A percentile compares a stretch with the other conserved stretches of the same genome.
These are phyloP conservation scores for Euphorbia corollata DNA, from an alignment of 441 rosid genomes.

Conservation along the genomic window DNA sequence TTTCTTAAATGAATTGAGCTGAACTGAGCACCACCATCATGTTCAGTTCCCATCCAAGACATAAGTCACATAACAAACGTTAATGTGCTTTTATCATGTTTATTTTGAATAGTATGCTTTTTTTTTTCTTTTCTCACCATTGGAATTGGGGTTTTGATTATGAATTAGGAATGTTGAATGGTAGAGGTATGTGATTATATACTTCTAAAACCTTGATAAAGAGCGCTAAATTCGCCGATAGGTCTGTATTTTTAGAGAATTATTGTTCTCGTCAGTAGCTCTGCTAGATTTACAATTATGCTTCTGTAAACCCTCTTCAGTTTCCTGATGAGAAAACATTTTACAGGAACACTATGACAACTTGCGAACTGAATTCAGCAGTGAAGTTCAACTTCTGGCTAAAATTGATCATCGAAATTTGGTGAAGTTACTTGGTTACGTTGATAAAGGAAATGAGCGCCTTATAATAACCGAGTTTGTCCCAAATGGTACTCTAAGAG, in stretches of 20 bases:
- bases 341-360: conserved; percentile 63
- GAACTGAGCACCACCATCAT: neutral
- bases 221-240: too few species aligned
- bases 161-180: too few species aligned
- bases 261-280: conserved; percentile 7
- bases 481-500: conserved; percentile 87
- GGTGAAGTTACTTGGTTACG: conserved; percentile 82
- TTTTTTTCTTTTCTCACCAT: too few species aligned
- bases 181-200: too few species aligned
- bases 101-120: too few species aligned
- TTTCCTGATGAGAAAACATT: conserved; percentile 21
- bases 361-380: conserved; percentile 68
- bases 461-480: conserved; percentile 89
- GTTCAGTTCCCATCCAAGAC: neutral
- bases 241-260: neutral
- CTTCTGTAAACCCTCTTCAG: conserved; percentile 6
- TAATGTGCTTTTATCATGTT: too few species aligned
- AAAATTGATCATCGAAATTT: conserved; percentile 84
- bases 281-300: conserved; percentile 12
- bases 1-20: neutral
- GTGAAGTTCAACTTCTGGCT: conserved; percentile 85
- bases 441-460: conserved; percentile 75
- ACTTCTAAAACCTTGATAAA: too few species aligned
- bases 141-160: too few species aligned
- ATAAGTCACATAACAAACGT: too few species aligned